Evolutionary conservation across 768 basidiomycete genomes (phyloP), one percentile per base, ranked within the genome.

Genomic region (Leucocoprinus birnbaumii): DNA sequence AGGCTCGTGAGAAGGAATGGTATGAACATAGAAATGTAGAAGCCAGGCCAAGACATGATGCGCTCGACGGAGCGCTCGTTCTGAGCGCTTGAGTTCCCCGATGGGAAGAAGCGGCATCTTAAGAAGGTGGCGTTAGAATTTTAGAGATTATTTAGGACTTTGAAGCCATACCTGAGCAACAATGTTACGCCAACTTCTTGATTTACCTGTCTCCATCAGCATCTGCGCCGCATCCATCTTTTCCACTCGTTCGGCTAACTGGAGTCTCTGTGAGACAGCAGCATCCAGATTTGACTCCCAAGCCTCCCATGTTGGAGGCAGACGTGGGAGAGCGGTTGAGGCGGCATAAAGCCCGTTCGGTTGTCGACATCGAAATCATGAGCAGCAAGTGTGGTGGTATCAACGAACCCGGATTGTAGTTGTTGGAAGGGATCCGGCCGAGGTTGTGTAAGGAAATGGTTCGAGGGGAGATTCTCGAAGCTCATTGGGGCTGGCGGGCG

Each of bases 361-460:
- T 87, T 88, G 63, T 93, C 91, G 61, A 97, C 91, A 65, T 96
- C 92, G 75, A 91, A 97, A 74, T 90, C 89, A 60, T 89, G 87
- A 2, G 87, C 86, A 1, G 89, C 87, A 56, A 89, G 80, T 11
- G 89, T 87, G 24, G 67, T 65, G 38, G 68, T 71, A 60, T 71
- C 70, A 13, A 61, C 58, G 22, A 68, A 59, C 21, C 68, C 68
- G 0, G 55, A 40, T 14, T 66, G 62, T 9, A 65, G 67, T 2
- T 66, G 63, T 25, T 62, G 49, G 26, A 61, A 46, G 40, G 63
- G 52, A 51, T 68, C 66, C 3, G 68, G 69, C 19, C 69, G 62
- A 25, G 71, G 68, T 48, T 70, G 68, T 14, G 64, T 61, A 16
- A 73, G 62, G 53, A 73, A 73, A 49, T 73, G 71, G 22, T 60